Percentiles rank a stretch among this genome's conserved stretches.
These are phyloP conservation scores for Talaromyces sp. DNA, from an alignment of 2,329 filamentous ascomycete species.

Conservation along the genomic window DNA sequence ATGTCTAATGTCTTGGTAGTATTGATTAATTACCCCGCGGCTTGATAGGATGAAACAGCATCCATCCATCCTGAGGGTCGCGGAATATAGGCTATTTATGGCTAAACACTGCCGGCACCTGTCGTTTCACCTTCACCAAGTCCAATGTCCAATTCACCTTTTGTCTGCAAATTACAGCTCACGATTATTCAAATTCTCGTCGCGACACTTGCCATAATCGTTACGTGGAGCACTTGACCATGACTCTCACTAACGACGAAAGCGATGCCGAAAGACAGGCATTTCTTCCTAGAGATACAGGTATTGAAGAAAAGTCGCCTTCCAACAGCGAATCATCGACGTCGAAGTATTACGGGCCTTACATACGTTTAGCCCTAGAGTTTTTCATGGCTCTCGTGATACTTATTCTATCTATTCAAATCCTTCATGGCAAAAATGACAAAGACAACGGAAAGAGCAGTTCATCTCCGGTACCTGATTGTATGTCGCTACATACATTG, in stretches of 20 bases:
- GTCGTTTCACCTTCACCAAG: neutral
- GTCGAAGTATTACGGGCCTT: neutral
- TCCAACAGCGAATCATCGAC: neutral
- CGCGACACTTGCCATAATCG: neutral
- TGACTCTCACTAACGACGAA: neutral
- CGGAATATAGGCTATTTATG: constrained; percentile 5
- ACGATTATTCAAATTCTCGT: too few relatives aligned
- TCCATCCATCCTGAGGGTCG: neutral
- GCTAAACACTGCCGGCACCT: neutral
- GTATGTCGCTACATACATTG: neutral
- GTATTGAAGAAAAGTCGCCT: neutral
- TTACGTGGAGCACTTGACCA: neutral
- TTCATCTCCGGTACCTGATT: neutral
- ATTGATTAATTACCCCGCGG: neutral
- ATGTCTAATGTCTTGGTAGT: neutral
- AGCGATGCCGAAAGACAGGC: constrained; percentile 2
- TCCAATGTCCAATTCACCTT: neutral
- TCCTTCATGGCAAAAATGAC: neutral
- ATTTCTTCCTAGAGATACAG: neutral
- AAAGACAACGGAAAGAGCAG: neutral
- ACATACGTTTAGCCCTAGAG: neutral
- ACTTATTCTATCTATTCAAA: neutral
- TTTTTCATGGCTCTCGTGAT: constrained; percentile 2
- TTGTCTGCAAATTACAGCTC: too few relatives aligned
- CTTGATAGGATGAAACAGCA: neutral